Evolutionary conservation across 2,329 filamentous ascomycete species (phyloP).

Genomic region (Decorospora gaudefroyi): DNA sequence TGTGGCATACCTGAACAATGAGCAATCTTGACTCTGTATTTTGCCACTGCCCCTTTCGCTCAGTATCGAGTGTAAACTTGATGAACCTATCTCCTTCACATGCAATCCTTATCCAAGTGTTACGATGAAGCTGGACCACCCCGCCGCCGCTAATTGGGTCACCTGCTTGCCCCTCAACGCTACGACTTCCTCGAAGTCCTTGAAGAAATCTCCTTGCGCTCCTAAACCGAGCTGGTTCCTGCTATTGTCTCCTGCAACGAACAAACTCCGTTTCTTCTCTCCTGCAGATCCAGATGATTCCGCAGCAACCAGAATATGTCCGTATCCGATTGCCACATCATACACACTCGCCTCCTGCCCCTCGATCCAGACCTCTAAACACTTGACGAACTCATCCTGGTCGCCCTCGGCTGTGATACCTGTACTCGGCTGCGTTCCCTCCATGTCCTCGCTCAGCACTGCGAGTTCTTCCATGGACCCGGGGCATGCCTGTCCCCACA

Average conservation of each 20-base stretch:
- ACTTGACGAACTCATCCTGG: slow-evolving; percentile 39
- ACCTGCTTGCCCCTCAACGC: slow-evolving; percentile 26
- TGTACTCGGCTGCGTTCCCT: neutral
- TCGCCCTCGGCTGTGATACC: slow-evolving; percentile 13
- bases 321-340: slow-evolving; percentile 37
- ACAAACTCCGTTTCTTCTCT: slow-evolving; percentile 20
- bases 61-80: no score
- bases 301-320: slow-evolving; percentile 37
- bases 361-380: slow-evolving; percentile 27
- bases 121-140: slow-evolving; percentile 36
- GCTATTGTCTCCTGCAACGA: slow-evolving; percentile 33
- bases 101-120: neutral
- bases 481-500: slow-evolving; percentile 43
- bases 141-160: slow-evolving; percentile 26
- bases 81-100: neutral
- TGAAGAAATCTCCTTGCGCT: slow-evolving; percentile 13
- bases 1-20: no score
- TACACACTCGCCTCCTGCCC: slow-evolving; percentile 23
- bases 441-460: slow-evolving; percentile 15
- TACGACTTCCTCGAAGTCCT: slow-evolving; percentile 29
- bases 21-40: no score
- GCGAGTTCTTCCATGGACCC: slow-evolving; percentile 23
- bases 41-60: no score
- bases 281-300: slow-evolving; percentile 10
- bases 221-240: slow-evolving; percentile 34